Conservation (phyloP, 2,329 filamentous ascomycete species). For the Exophiala mesophila region DNA sequence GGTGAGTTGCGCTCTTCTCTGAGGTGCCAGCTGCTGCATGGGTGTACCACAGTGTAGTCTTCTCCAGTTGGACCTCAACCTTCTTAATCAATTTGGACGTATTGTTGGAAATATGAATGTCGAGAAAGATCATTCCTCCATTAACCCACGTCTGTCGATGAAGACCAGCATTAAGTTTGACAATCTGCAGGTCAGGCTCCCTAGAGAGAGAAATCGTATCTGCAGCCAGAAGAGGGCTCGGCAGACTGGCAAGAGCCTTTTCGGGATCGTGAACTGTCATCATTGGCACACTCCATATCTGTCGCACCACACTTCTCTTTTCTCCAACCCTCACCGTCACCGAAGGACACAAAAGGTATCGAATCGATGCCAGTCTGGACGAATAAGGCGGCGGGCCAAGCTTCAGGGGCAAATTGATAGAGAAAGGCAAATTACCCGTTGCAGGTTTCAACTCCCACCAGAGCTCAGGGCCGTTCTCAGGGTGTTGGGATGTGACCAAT, state of each 20-base stretch:
- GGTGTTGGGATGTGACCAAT: conserved; percentile 45
- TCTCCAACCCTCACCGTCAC: conserved; percentile 44
- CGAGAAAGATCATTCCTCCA: conserved; percentile 51
- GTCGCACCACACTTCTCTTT: conserved; percentile 47
- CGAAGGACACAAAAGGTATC: conserved; percentile 47
- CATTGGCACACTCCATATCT: conserved; percentile 47
- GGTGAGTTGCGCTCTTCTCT: conserved; percentile 47
- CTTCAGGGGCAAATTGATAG: conserved; percentile 49
- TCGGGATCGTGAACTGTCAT: conserved; percentile 54
- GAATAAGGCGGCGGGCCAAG: conserved; percentile 52
- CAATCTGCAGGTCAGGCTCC: conserved; percentile 38
- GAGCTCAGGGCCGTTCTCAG: conserved; percentile 22
- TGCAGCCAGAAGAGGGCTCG: conserved; percentile 31
- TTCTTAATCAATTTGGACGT: conserved; percentile 44
- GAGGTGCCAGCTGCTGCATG: conserved; percentile 45
- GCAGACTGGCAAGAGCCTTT: conserved; percentile 50
- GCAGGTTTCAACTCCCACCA: conserved; percentile 50
- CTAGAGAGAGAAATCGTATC: conserved; percentile 44
- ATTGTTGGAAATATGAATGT: conserved; percentile 50
- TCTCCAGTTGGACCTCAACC: conserved; percentile 49
- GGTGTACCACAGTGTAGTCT: conserved; percentile 26
- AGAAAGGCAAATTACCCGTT: conserved; percentile 46
- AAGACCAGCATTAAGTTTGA: conserved; percentile 49
- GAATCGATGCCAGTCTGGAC: conserved; percentile 48
- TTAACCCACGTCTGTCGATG: conserved; percentile 57